Evolutionary conservation across 2,329 filamentous ascomycete species (phyloP), one percentile per base, ranked within the genome.

Genomic region (Talaromyces sp.): DNA sequence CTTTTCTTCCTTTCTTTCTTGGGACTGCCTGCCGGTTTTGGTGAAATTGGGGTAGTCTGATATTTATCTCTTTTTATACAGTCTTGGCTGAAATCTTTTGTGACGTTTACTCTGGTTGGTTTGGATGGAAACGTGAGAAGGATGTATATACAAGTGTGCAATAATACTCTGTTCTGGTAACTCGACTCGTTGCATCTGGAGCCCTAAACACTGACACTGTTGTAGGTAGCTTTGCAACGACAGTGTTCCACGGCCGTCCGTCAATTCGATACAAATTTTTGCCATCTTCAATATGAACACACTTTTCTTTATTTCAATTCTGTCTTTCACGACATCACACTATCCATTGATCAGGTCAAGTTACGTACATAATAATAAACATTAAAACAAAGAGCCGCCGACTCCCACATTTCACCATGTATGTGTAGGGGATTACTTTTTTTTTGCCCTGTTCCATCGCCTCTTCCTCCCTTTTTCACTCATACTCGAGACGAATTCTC

Each of bases 1-100:
- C n/a, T 61, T 40, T 61, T 61, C 10, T 30, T 61, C 60, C 57
- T 62, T 51, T 28, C 52, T 30, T 30, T 58, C 53, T 57, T 57
- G 23, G 14, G 12, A 16, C 34, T 16, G 14, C 12, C 34, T 23
- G 23, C 12, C 33, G 33, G 8, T 34, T 9, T 34, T 9, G 8
- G 23, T 23, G 9, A 36, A 36, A 16, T 5, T 36, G 34, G 14
- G 5, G 1, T 6, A 12, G 14, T 36, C 4, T 36, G 36, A 36
- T 40, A n/a, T 40, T 14, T 40, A 16, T n/a, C n/a, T n/a, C n/a
- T 12, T 40, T n/a, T n/a, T n/a, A 16, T 36, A 40, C 36, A n/a
- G n/a, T 40, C 5, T 40, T 40, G 7, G 5, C 12, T 40, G 36
- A 14, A 40, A n/a, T 6, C 5, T 1, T 3, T 14, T 40, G 14